Evolutionary conservation across 768 basidiomycete genomes (phyloP).

Genomic region (Nidularia sp.): DNA sequence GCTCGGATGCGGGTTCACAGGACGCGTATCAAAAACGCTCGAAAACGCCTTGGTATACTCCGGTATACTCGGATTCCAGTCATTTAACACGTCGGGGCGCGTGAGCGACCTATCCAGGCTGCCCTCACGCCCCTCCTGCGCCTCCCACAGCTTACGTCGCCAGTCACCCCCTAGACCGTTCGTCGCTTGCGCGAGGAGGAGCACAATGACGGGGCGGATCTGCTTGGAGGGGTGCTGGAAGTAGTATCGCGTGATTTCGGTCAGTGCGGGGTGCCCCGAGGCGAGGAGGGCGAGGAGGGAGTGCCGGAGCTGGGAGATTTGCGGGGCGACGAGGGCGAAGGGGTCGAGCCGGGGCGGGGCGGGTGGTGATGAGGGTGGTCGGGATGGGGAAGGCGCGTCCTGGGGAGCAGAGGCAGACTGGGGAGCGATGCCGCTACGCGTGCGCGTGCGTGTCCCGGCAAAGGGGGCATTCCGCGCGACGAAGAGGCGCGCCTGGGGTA

Average conservation of each 20-base stretch:
- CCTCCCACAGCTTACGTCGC: constrained; percentile 50
- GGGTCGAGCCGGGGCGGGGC: constrained; percentile 47
- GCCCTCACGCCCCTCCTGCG: constrained; percentile 43
- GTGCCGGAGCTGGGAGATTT: constrained; percentile 63
- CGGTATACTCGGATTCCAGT: constrained; percentile 82
- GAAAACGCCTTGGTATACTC: constrained; percentile 55
- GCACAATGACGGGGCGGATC: constrained; percentile 80
- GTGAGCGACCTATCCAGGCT: constrained; percentile 73
- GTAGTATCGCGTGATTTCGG: constrained; percentile 88
- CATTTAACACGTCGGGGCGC: constrained; percentile 74
- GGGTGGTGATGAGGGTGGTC: neutral
- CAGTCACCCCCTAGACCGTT: constrained; percentile 78
- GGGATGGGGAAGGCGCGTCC: neutral
- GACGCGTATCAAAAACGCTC: constrained; percentile 32
- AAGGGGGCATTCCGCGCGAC: neutral
- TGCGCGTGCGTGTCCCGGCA: neutral
- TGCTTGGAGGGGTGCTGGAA: constrained; percentile 90
- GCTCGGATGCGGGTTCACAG: constrained; percentile 13
- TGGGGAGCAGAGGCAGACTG: neutral
- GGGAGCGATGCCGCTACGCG: neutral
- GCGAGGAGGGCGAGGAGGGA: constrained; percentile 73
- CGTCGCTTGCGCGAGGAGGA: constrained; percentile 84
- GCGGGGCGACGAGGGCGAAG: constrained; percentile 59
- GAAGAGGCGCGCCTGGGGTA: neutral
- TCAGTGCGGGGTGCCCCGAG: constrained; percentile 78